Percentiles rank a stretch among this genome's conserved stretches.
Conservation (phyloP, 352 stramenopile genomes). For the Phytophthora chlamydospora region DNA sequence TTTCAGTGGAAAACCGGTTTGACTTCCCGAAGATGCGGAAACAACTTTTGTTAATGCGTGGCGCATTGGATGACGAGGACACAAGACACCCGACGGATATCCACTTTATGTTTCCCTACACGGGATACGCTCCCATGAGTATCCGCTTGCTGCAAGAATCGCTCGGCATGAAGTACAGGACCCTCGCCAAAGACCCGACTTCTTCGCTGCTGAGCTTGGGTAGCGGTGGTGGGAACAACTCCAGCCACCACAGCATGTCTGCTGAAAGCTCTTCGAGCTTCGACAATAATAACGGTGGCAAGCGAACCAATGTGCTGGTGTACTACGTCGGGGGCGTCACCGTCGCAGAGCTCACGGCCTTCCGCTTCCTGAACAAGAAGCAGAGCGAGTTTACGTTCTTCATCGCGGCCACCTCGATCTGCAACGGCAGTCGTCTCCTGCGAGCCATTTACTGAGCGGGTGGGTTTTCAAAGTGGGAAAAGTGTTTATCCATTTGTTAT, state of each 20-base stretch:
- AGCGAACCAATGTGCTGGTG: conserved; percentile 61
- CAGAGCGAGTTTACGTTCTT: conserved; percentile 71
- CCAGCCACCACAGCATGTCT: conserved; percentile 25
- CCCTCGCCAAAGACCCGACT: conserved; percentile 41
- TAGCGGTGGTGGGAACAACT: conserved; percentile 25
- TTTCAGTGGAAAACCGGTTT: conserved; percentile 65
- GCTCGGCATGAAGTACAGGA: conserved; percentile 73
- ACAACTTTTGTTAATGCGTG: conserved; percentile 46
- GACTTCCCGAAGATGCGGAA: conserved; percentile 64
- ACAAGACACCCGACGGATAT: conserved; percentile 64
- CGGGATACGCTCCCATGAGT: conserved; percentile 84
- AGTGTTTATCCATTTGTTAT: conserved; percentile 12
- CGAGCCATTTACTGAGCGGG: conserved; percentile 53
- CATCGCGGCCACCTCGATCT: conserved; percentile 75
- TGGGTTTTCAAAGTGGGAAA: background rate
- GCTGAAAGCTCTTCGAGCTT: conserved; percentile 10
- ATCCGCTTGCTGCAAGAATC: conserved; percentile 80
- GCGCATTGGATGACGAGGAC: conserved; percentile 57
- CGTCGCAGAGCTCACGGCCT: conserved; percentile 81
- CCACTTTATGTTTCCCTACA: conserved; percentile 89
- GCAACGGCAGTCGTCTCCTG: conserved; percentile 71
- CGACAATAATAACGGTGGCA: conserved; percentile 20
- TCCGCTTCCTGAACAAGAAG: conserved; percentile 73
- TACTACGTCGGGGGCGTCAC: conserved; percentile 88
- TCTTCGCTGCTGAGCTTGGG: conserved; percentile 35